Evolutionary conservation across 164 flowering plant species (phyloP).

Genomic region (Kingdonia uniflora): DNA sequence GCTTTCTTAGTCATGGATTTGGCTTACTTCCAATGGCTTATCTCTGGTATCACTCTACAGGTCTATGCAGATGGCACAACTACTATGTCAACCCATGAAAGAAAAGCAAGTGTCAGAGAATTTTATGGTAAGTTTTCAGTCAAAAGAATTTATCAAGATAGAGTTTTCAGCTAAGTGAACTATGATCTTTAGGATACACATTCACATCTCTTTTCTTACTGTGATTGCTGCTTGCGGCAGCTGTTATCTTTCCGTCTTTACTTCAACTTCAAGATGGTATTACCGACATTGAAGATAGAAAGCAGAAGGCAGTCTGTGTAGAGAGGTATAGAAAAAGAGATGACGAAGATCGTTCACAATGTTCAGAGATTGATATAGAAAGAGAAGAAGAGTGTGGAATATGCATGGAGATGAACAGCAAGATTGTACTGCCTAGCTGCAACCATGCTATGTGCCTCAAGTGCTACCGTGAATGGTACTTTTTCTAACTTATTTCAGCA

Average conservation of each 20-base stretch:
- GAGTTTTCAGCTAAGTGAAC: no score
- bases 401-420: slow-evolving; percentile 85
- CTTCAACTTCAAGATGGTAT: slow-evolving; percentile 78
- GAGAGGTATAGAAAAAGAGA: slow-evolving; percentile 69
- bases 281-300: slow-evolving; percentile 70
- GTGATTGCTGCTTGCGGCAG: slow-evolving; percentile 24
- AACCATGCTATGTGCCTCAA: slow-evolving; percentile 86
- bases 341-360: slow-evolving; percentile 35
- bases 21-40: not conserved
- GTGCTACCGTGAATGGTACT: slow-evolving; percentile 85
- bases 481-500: not conserved
- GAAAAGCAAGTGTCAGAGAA: slow-evolving; percentile 69
- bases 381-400: slow-evolving; percentile 97
- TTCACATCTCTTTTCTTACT: no score
- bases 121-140: slow-evolving; percentile 44
- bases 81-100: slow-evolving; percentile 64
- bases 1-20: slow-evolving; percentile 2
- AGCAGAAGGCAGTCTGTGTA: slow-evolving; percentile 60
- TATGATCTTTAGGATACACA: no score
- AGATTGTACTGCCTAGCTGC: slow-evolving; percentile 78
- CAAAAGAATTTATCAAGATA: no score
- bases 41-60: slow-evolving; percentile 17
- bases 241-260: slow-evolving; percentile 77
- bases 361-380: slow-evolving; percentile 58
- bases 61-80: slow-evolving; percentile 72